Evolutionary conservation across 345 rosid genomes (phyloP).

Genomic region (Citrus medica): DNA sequence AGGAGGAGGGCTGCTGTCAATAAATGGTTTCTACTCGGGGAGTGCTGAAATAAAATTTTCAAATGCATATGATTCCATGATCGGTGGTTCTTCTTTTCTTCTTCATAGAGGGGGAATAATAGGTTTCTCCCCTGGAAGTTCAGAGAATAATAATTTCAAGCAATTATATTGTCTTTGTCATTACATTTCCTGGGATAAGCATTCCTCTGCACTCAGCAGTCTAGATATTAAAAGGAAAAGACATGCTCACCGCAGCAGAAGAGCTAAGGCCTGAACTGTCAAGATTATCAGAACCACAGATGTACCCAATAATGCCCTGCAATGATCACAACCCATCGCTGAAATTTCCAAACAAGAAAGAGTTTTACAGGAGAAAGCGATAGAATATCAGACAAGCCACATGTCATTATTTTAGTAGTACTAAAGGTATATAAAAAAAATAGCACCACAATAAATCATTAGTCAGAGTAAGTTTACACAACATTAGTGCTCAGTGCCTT

Average conservation of each 20-base stretch:
- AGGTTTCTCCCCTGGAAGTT: background rate
- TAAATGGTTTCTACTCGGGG: background rate
- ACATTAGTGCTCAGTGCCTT: background rate
- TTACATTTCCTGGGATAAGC: background rate
- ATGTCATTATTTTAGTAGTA: background rate
- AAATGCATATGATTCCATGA: background rate
- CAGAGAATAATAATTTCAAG: background rate
- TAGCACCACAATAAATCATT: background rate
- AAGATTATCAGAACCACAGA: constrained; percentile 80
- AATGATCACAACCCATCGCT: constrained; percentile 21
- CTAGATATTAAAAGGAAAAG: background rate
- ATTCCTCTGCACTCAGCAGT: background rate
- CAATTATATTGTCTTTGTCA: background rate
- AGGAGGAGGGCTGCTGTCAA: background rate
- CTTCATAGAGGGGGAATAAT: background rate
- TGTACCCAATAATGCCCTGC: constrained; percentile 88
- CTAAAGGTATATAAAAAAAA: background rate
- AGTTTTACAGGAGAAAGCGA: background rate
- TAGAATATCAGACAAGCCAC: background rate
- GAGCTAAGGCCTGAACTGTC: constrained; percentile 99
- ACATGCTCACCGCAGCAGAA: constrained; percentile 86
- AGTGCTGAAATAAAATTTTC: background rate
- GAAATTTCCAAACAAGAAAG: background rate
- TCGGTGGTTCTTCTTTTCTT: background rate
- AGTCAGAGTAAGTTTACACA: background rate